A percentile compares a stretch with the other conserved stretches of the same genome.
phyloP scores from a whole-genome alignment of 2,329 filamentous ascomycete species.

The Colletotrichum incanum region DNA sequence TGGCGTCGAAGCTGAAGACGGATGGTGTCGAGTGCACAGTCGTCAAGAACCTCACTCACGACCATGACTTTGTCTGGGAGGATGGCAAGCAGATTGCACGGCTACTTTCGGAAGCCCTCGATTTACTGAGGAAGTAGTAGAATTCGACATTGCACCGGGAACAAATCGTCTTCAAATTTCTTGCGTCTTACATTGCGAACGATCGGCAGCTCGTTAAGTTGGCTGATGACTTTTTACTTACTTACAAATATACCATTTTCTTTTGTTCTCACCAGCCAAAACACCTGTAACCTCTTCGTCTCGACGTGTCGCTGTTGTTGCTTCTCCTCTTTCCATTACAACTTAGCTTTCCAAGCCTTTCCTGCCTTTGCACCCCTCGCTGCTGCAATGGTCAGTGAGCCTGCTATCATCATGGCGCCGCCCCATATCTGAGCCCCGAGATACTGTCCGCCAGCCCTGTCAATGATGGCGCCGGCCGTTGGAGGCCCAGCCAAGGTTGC shows the following conservation, averaged over 20 bases:
- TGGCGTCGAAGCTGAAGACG: constrained; percentile 64
- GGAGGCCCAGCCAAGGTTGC: constrained; percentile 62
- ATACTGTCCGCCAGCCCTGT: constrained; percentile 57
- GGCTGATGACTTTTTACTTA: not conserved
- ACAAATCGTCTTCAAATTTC: not conserved
- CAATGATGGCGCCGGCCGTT: constrained; percentile 62
- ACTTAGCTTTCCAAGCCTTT: constrained; percentile 54
- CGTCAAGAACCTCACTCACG: constrained; percentile 65
- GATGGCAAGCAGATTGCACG: constrained; percentile 71
- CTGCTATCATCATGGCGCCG: constrained; percentile 57
- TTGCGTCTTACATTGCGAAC: not conserved
- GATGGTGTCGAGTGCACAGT: constrained; percentile 54
- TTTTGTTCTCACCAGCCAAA: not conserved
- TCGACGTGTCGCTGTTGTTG: not conserved
- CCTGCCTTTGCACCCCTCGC: constrained; percentile 56
- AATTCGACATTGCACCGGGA: not conserved
- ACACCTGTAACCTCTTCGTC: not conserved
- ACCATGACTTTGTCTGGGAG: constrained; percentile 77
- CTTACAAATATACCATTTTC: constrained; percentile 34
- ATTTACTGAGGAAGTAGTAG: constrained; percentile 20
- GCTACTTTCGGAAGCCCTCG: constrained; percentile 55
- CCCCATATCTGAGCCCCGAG: constrained; percentile 64
- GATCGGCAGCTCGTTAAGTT: not conserved
- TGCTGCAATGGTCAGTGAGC: constrained; percentile 51
- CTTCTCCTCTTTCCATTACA: constrained; percentile 45